Evolutionary conservation across 345 rosid species (phyloP), one percentile per base, ranked within the genome.

Genomic region (Salix exigua): DNA sequence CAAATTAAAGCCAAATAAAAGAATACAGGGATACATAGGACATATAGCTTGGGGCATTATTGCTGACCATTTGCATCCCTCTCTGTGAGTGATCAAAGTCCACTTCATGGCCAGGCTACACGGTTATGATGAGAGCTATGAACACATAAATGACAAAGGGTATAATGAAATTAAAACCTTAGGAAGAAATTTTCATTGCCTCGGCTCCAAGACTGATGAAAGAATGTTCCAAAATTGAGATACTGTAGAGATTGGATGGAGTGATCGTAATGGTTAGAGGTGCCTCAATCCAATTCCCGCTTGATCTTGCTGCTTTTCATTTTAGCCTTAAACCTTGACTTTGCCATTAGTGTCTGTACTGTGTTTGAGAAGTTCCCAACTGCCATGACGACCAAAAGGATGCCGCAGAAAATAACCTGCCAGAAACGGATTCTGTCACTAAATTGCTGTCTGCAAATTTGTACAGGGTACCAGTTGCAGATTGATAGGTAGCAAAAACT

Each of bases 291-390:
- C 75, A 93, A 82, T 69, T 91, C 93, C 70, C 79, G 90, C 89
- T 86, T 94, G 88, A 91, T 88, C 92, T 92, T 94, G 55, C 87
- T 89, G 85, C 89, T 89, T 86, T 88, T 94, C 97, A 94, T 96
- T 91, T 96, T 94, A 61, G 96, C 97, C 86, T 96, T 94, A 74
- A 96, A 89, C 88, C 94, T 90, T 16, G 97, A 96, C 86, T 94
- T 96, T 5, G 85, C 79, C 92, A 86, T 81, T 33, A 94, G 89
- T 23, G 97, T 96, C 85, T 90, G 85, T 30, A 94, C 90, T 1
- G 98, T 94, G 82, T 92, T 91, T 73, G 80, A 82, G 77, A 96
- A 96, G 89, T 96, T 96, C 66, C 99, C 98, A 18, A 87, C 87
- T 0, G 99, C 98, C 98, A 96, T 96, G 38, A 94, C 81, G 69